Conservation (phyloP, 495 filamentous ascomycete species). For the Podospora comata region DNA sequence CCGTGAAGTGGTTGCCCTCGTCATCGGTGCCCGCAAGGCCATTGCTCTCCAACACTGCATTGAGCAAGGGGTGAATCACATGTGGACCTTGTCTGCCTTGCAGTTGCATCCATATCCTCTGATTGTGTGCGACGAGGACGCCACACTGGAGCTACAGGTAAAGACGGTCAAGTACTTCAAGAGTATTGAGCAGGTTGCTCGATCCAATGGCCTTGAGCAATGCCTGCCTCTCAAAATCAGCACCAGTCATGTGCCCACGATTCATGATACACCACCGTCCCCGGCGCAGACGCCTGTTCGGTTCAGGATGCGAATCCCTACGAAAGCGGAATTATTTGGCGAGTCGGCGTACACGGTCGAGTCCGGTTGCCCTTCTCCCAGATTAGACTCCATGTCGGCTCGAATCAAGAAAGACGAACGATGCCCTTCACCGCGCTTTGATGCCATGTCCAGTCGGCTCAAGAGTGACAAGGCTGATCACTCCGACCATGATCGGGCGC, state of each 20-base stretch:
- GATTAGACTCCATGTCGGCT: neutral
- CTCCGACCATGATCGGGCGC: neutral
- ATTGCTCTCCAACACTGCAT: conserved; percentile 77
- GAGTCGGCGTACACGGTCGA: neutral
- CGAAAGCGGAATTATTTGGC: too few relatives aligned
- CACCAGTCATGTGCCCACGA: conserved; percentile 30
- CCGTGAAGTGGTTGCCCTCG: conserved; percentile 77
- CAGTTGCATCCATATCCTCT: conserved; percentile 77
- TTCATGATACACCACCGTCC: neutral
- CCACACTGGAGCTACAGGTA: conserved; percentile 76
- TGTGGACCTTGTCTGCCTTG: conserved; percentile 81
- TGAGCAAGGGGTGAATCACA: conserved; percentile 80
- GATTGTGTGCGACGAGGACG: conserved; percentile 82
- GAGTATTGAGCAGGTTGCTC: conserved; percentile 60
- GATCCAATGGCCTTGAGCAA: conserved; percentile 56
- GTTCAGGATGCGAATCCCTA: neutral
- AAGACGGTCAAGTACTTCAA: conserved; percentile 86
- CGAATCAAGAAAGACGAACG: neutral
- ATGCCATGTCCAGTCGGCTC: neutral
- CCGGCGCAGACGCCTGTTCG: neutral
- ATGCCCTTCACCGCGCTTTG: neutral
- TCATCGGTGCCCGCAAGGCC: conserved; percentile 76
- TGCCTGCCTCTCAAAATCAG: conserved; percentile 50
- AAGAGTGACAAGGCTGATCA: too few relatives aligned
- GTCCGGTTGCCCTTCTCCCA: neutral